A percentile compares a stretch with the other conserved stretches of the same genome.
phyloP scores from a whole-genome alignment of 768 basidiomycete genomes.

The Tricholoma hemisulphureum region DNA sequence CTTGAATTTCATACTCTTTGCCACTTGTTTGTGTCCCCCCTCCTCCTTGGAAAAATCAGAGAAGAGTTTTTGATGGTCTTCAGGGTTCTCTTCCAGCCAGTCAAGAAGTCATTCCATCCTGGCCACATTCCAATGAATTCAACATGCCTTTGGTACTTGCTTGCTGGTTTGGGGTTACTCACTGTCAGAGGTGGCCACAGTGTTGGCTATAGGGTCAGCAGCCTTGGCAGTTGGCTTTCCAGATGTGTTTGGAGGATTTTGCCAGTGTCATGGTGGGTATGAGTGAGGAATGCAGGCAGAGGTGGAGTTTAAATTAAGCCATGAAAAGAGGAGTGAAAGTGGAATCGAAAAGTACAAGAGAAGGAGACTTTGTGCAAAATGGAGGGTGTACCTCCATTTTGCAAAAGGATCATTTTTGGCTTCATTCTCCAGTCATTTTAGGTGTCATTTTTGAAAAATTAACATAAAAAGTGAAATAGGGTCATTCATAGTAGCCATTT shows the following conservation, averaged over 20 bases:
- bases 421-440: too few relatives aligned
- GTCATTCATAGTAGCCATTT: too few relatives aligned
- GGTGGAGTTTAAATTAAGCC: neutral
- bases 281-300: neutral
- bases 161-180: neutral
- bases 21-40: too few relatives aligned
- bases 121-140: neutral
- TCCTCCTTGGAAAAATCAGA: too few relatives aligned
- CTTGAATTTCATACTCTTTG: too few relatives aligned
- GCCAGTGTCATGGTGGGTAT: neutral
- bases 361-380: too few relatives aligned
- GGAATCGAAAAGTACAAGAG: too few relatives aligned
- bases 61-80: too few relatives aligned
- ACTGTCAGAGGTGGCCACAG: neutral
- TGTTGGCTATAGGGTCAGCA: neutral
- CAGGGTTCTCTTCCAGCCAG: conserved; percentile 1
- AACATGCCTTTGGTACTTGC: neutral
- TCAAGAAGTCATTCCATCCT: neutral
- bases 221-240: neutral
- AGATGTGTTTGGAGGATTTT: neutral
- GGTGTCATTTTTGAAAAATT: too few relatives aligned
- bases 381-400: too few relatives aligned
- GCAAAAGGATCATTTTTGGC: too few relatives aligned
- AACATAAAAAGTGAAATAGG: too few relatives aligned
- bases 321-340: neutral